Conservation (phyloP, 129 eudicot species). For the Helianthus annuus region DNA sequence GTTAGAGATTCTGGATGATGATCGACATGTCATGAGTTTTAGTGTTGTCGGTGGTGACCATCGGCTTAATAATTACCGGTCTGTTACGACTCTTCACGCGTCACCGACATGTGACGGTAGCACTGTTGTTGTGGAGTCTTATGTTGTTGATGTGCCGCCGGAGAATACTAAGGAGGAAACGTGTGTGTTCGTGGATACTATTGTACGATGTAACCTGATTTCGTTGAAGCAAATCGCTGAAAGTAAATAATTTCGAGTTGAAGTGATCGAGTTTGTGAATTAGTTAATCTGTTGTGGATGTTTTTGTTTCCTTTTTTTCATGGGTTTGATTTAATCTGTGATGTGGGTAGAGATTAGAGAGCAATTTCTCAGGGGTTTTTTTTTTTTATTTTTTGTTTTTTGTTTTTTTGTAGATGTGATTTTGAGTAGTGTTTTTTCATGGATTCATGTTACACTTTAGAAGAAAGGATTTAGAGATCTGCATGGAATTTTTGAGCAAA, state of each 20-base stretch:
- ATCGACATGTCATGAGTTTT: conserved; percentile 67
- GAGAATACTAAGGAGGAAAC: conserved; percentile 89
- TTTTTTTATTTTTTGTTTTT: background rate
- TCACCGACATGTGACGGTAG: conserved; percentile 33
- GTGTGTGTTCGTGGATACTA: conserved; percentile 74
- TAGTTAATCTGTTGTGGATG: background rate
- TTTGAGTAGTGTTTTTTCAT: conserved; percentile 21
- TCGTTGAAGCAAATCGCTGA: conserved; percentile 76
- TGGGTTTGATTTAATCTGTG: conserved; percentile 36
- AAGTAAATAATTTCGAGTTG: conserved; percentile 11
- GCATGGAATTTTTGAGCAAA: background rate
- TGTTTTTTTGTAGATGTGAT: conserved; percentile 24
- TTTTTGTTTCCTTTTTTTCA: conserved; percentile 25
- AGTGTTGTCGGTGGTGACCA: conserved; percentile 86
- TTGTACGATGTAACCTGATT: conserved; percentile 72
- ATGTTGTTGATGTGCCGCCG: conserved; percentile 80
- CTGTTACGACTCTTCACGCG: conserved; percentile 70
- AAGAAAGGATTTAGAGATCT: conserved; percentile 3
- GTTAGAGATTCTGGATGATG: conserved; percentile 79
- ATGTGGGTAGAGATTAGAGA: conserved; percentile 30
- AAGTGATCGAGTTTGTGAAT: background rate
- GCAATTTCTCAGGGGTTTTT: background rate
- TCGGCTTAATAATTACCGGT: conserved; percentile 70
- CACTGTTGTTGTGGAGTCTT: conserved; percentile 82
- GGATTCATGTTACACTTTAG: conserved; percentile 17